Evolutionary conservation across 2,329 filamentous ascomycete species (phyloP).

Genomic region (Calonectria hongkongensis): DNA sequence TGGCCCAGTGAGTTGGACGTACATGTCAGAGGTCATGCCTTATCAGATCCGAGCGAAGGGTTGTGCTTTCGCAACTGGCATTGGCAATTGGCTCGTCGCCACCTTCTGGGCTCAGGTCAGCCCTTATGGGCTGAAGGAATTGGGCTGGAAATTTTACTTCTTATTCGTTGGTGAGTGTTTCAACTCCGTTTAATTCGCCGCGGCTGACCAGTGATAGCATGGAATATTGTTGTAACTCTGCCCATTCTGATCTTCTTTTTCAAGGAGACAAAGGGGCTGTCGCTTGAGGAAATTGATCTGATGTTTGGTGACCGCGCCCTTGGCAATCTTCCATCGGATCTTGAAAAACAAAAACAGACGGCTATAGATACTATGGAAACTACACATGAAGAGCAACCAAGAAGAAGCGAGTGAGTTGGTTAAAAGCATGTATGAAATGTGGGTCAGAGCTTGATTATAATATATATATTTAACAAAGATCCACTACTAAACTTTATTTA

Average conservation of each 20-base stretch:
- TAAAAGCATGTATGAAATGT: neutral
- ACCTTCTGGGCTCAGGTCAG: constrained; percentile 75
- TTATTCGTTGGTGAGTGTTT: constrained; percentile 57
- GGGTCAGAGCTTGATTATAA: neutral
- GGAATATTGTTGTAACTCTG: constrained; percentile 59
- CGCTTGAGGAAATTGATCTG: constrained; percentile 73
- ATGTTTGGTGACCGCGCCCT: constrained; percentile 66
- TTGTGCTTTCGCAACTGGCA: constrained; percentile 52
- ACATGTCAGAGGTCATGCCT: constrained; percentile 78
- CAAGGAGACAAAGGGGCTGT: constrained; percentile 70
- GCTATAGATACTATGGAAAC: constrained; percentile 39
- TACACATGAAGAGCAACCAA: constrained; percentile 41
- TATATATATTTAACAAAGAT: neutral
- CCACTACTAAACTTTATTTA: too few relatives aligned
- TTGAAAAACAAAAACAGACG: constrained; percentile 53
- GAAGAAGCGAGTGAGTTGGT: neutral
- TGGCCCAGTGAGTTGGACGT: constrained; percentile 73
- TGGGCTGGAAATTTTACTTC: constrained; percentile 62
- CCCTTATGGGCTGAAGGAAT: constrained; percentile 67
- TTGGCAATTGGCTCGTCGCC: constrained; percentile 54
- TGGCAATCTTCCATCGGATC: constrained; percentile 50
- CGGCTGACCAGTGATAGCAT: constrained; percentile 57
- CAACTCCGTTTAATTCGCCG: constrained; percentile 57
- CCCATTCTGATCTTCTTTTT: constrained; percentile 69
- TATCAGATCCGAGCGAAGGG: constrained; percentile 72